Base-by-base conservation (phyloP, 331 rosid genomes). In the Telfairia occidentalis region DNA sequence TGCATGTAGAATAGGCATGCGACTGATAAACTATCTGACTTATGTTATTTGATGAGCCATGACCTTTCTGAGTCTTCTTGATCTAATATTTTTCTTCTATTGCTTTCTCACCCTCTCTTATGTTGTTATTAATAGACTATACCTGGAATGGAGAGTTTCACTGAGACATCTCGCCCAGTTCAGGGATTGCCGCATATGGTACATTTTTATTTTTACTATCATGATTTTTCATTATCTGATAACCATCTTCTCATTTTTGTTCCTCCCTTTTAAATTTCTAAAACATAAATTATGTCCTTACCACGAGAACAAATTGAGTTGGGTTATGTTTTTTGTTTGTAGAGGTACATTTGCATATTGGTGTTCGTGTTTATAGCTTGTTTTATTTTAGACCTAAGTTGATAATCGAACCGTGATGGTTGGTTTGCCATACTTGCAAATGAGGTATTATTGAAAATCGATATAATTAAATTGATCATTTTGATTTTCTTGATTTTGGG, bases 181-280 rank as follows among this genome's bases (percentile, higher is more conserved):
- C 93, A 92, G 43, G 97, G 97, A 64, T 86, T 95, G 78, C 99
- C 99, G 32, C 99, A 92, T 73, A 92, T 95, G 99, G 99, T 92
- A 84, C 70, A 18, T 61, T 43, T 50, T 29, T 2, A 58, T 57
- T 38, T 53, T 43, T 30, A 35, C 40, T 67, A 76, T 57, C 34
- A 75, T 54, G 34, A 9, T 73, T 18, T 15, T 13, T 32, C 53
- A 26, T 35, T 29, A 38, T 35, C 45, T 61, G 15, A 54, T 74
- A 15, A 45, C 42, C 57, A 6, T 34, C 57, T 13, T 70, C 2
- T 15, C 34, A 43, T 67, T 70, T 19, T 28, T 69, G 73, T 28
- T 67, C 52, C n/a, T 42, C 29, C 10, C n/a, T 7, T 43, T 69
- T 28, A 13, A 69, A 16, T 42, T 21, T 66, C 52, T 46, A 43